Percentiles rank a stretch among this genome's conserved stretches.
Evolutionary conservation across 139 green algal genomes (phyloP).

Genomic region (Auxenochlorella protothecoides): DNA sequence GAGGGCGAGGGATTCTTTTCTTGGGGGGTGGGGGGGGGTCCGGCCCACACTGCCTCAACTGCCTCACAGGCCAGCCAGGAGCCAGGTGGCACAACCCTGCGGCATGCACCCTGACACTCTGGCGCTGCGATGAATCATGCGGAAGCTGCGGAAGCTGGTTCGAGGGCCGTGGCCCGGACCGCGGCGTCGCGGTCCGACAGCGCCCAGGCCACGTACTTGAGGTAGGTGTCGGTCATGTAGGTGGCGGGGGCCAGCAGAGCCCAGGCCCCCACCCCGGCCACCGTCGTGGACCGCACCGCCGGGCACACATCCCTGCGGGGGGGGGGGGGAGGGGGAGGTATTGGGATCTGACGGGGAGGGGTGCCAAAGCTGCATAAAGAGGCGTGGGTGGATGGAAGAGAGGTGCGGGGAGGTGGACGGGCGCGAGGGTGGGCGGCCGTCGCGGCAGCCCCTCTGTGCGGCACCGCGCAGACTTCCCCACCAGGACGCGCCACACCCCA

Average conservation of each 20-base stretch:
- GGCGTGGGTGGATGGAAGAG: too few relatives aligned
- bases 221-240: conserved; percentile 77
- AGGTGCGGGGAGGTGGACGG: too few relatives aligned
- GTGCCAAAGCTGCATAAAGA: neutral
- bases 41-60: too few relatives aligned
- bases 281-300: conserved; percentile 59
- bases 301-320: conserved; percentile 46
- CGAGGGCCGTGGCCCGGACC: conserved; percentile 46
- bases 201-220: conserved; percentile 97
- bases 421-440: too few relatives aligned
- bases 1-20: too few relatives aligned
- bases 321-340: neutral
- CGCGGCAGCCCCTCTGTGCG: too few relatives aligned
- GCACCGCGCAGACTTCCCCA: neutral
- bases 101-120: too few relatives aligned
- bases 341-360: neutral
- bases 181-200: conserved; percentile 67
- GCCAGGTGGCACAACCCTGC: too few relatives aligned
- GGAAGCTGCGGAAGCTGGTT: neutral
- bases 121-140: too few relatives aligned
- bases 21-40: too few relatives aligned
- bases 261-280: conserved; percentile 78
- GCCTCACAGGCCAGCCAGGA: too few relatives aligned
- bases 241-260: conserved; percentile 46
- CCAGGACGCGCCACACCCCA: neutral